These are phyloP conservation scores for California macrophylla DNA, from an alignment of 441 rosid genomes.

Conservation along the genomic window DNA sequence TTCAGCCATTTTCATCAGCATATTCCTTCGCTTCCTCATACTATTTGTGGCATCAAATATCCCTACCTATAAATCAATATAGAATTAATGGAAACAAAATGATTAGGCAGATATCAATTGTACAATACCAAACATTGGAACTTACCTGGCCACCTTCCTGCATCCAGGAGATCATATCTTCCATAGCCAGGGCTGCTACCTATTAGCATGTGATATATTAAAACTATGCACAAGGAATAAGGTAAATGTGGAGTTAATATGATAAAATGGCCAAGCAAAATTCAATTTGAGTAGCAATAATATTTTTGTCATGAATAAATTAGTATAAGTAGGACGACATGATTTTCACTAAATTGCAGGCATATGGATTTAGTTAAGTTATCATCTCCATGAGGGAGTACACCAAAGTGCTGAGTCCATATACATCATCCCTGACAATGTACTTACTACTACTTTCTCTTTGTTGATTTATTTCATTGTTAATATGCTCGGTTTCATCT, in stretches of 20 bases:
- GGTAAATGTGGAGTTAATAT: constrained; percentile 36
- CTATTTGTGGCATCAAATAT: constrained; percentile 98
- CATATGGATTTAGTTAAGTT: neutral
- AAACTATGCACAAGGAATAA: constrained; percentile 66
- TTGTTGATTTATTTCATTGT: neutral
- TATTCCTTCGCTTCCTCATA: constrained; percentile 67
- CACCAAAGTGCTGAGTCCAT: neutral
- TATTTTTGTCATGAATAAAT: constrained; percentile 13
- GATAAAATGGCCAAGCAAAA: constrained; percentile 23
- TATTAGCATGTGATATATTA: constrained; percentile 77
- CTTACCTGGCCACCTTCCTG: constrained; percentile 99
- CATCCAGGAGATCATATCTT: constrained; percentile 99
- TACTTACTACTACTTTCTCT: neutral
- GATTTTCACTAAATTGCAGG: neutral
- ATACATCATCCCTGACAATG: neutral
- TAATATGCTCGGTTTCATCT: neutral
- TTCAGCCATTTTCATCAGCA: constrained; percentile 99
- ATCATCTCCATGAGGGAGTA: neutral
- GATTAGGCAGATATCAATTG: constrained; percentile 17
- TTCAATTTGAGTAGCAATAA: constrained; percentile 16
- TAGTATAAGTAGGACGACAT: neutral
- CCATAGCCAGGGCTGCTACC: constrained; percentile 99
- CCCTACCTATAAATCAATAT: constrained; percentile 56
- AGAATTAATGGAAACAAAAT: constrained; percentile 20
- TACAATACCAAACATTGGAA: constrained; percentile 17